Conservation (phyloP, 2,329 filamentous ascomycete genomes). For the Scytalidium lignicola region DNA sequence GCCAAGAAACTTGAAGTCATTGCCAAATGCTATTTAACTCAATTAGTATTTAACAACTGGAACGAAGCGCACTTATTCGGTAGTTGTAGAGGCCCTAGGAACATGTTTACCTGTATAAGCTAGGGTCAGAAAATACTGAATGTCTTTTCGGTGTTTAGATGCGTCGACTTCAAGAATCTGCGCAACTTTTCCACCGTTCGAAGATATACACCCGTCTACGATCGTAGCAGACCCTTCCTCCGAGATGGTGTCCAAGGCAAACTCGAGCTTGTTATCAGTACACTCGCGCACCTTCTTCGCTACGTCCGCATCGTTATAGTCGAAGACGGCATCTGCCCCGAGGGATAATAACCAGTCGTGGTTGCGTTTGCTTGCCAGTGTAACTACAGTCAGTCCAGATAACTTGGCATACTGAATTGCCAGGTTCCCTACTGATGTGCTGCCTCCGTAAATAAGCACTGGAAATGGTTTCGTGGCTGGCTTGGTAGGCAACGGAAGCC, state of each 20-base stretch:
- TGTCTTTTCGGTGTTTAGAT: too few species aligned
- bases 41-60: too few species aligned
- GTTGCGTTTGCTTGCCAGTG: conserved; percentile 31
- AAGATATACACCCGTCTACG: background rate
- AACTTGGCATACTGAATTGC: conserved; percentile 31
- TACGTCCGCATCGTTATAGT: conserved; percentile 34
- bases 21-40: too few species aligned
- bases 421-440: conserved; percentile 34
- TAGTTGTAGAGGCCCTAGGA: too few species aligned
- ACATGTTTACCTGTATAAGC: too few species aligned
- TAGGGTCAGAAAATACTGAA: too few species aligned
- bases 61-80: too few species aligned
- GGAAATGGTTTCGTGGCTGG: conserved; percentile 8
- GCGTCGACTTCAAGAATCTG: too few species aligned
- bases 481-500: conserved; percentile 30
- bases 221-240: too few species aligned
- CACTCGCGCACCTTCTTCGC: conserved; percentile 26
- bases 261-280: background rate
- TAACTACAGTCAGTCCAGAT: conserved; percentile 29
- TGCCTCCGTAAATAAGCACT: conserved; percentile 40
- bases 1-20: too few species aligned
- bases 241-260: background rate
- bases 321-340: conserved; percentile 32
- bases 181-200: too few species aligned
- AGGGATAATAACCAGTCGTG: conserved; percentile 27